Evolutionary conservation across 805 yeast species (phyloP), one percentile per base, ranked within the genome.

Genomic region (Maudiozyma saulgeensis): DNA sequence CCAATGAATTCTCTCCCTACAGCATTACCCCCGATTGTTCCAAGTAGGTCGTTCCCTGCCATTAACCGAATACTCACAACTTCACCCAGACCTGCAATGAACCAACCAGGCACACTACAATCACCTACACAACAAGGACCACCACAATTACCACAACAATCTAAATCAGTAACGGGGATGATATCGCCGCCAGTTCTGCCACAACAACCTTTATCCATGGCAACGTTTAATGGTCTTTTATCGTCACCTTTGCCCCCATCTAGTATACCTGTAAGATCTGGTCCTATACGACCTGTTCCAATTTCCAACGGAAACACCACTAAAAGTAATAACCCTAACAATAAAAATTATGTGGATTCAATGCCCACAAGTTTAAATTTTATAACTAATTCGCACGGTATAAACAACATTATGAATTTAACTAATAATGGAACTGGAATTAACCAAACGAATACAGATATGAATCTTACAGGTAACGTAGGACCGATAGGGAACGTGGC

Each of bases 1-100:
- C 23, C 47, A 13, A 18, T 23, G 25, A 19, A 21, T 19, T 23
- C 42, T 39, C 25, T 23, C 16, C 19, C 43, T 12, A 23, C 32
- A 26, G 11, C 48, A 38, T 34, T 47, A 41, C 50, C 49, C 40
- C 47, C 49, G 9, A 25, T 21, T 34, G 41, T 41, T 12, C 44
- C 19, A 2, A 28, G 35, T n/a, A 26, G 37, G 26, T 48, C 51
- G 31, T 41, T 49, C 37, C 45, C 39, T 32, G 38, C 54, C 28
- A 50, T 49, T 38, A 47, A 39, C 18, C 42, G 45, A 25, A 39
- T 49, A 28, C 44, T 51, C 1, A 47, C 49, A 38, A 12, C 42
- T 12, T 37, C 45, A 16, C 44, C 41, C 8, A n/a, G 32, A 25
- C 32, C 32, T 19, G 26, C 42, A 15, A 28, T 38, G 26, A 28